Evolutionary conservation across 768 basidiomycete genomes (phyloP), one percentile per base, ranked within the genome.

Genomic region (Termitomyces sp.): DNA sequence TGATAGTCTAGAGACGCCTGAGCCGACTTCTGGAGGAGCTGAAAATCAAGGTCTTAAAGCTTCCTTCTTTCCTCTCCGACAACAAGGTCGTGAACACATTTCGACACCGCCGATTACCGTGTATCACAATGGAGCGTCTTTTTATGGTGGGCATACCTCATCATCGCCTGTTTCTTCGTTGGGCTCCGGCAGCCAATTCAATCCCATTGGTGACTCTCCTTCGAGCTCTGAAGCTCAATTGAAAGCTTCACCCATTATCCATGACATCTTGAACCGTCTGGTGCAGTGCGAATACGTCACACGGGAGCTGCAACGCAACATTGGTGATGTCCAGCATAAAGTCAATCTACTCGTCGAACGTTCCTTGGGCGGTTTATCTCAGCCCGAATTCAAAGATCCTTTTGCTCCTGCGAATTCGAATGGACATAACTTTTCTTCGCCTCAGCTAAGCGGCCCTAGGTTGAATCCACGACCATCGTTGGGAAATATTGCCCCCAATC

Each of bases 351-450:
- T 94, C 56, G 75, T 93, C 32, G 90, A 93, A 61, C 83, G 87
- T 30, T 80, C 84, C 12, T 69, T 89, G 55, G 76, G 74, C 48
- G 64, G 70, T 36, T 66, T 67, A 32, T 64, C 70, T 14, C 81
- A 85, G 58, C 87, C 88, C n/a, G 90, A 91, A 64, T 93, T 92
- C 77, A 88, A 88, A 68, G 86, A 92, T 67, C 91, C 91, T 0
- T 93, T 93, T 66, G 84, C 89, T 35, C 68, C 82, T 7, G 50
- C 71, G 28, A 74, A 73, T 57, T 61, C 70, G 32, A 76, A 77
- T 60, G 71, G 70, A 46, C 68, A 72, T 48, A 64, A 64, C 56
- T 72, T 75, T 61, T 67, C 74, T 47, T 61, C 73, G 44, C 61
- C 75, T 43, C 67, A 71, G 18, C 57, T 76, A 53, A 76, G 71